phyloP scores from a whole-genome alignment of 208 protist species.

The Leishmania guyanensis region DNA sequence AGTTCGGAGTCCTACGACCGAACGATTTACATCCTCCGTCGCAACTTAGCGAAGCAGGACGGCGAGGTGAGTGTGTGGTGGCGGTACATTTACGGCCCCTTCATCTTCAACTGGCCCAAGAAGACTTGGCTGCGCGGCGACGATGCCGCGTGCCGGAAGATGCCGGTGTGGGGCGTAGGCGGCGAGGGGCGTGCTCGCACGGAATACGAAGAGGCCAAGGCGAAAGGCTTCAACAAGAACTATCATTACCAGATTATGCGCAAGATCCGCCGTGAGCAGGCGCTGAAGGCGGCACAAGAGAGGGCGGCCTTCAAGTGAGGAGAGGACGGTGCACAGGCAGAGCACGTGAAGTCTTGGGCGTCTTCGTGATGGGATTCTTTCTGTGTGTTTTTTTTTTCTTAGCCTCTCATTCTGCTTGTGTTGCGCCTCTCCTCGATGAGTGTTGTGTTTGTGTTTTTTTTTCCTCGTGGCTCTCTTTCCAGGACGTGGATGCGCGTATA shows the following conservation, averaged over 20 bases:
- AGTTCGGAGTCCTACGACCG: slow-evolving; percentile 85
- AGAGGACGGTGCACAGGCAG: not conserved
- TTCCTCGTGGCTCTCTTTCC: not conserved
- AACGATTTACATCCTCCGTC: slow-evolving; percentile 77
- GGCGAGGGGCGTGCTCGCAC: slow-evolving; percentile 79
- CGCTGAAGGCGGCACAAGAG: slow-evolving; percentile 43
- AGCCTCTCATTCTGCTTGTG: not conserved
- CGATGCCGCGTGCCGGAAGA: slow-evolving; percentile 68
- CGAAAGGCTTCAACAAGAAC: slow-evolving; percentile 84
- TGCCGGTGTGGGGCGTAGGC: slow-evolving; percentile 83
- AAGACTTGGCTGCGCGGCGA: slow-evolving; percentile 88
- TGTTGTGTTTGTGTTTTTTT: not conserved
- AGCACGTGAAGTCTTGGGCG: not conserved
- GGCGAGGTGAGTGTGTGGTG: slow-evolving; percentile 73
- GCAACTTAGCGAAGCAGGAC: slow-evolving; percentile 70
- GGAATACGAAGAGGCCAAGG: slow-evolving; percentile 79
- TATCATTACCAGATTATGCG: slow-evolving; percentile 94
- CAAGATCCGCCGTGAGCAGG: slow-evolving; percentile 87
- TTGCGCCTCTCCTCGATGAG: not conserved
- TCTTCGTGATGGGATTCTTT: not conserved
- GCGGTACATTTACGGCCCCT: slow-evolving; percentile 87
- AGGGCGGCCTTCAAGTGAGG: slow-evolving; percentile 21
- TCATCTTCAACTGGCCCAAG: slow-evolving; percentile 92
- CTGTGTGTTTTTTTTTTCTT: not conserved
- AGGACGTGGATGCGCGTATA: not conserved